phyloP scores from a whole-genome alignment of 768 basidiomycete genomes.

The Lactifluus piperatus region DNA sequence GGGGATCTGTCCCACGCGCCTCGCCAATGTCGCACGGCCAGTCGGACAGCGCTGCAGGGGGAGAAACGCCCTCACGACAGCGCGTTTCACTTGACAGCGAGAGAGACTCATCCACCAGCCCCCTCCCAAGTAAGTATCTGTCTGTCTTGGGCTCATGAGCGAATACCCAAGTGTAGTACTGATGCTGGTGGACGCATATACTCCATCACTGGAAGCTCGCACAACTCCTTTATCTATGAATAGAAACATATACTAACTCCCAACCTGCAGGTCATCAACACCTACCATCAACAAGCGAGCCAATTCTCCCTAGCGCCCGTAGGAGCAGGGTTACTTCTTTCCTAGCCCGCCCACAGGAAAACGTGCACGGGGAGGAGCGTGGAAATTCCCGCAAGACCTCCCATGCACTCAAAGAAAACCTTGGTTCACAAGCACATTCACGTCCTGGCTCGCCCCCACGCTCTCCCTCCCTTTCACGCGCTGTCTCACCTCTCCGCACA shows the following conservation, averaged over 20 bases:
- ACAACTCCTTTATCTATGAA: background rate
- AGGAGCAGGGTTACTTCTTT: conserved; percentile 2
- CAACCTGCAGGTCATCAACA: background rate
- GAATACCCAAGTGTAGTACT: background rate
- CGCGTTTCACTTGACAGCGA: conserved; percentile 52
- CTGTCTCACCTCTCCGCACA: conserved; percentile 46
- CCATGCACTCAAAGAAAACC: conserved; percentile 20
- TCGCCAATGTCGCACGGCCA: conserved; percentile 21
- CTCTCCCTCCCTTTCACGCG: conserved; percentile 33
- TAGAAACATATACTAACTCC: background rate
- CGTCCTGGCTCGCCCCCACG: conserved; percentile 31
- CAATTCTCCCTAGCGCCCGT: conserved; percentile 3
- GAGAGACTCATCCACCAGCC: conserved; percentile 31
- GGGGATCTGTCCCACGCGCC: conserved; percentile 18
- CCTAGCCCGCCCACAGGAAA: conserved; percentile 5
- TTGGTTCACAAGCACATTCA: conserved; percentile 26
- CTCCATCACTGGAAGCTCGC: background rate
- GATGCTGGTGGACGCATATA: background rate
- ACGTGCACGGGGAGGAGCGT: conserved; percentile 1
- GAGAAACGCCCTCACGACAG: conserved; percentile 39
- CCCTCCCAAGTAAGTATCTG: conserved; percentile 33
- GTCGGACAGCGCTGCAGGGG: conserved; percentile 31
- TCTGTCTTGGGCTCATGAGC: conserved; percentile 13
- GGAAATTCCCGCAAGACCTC: conserved; percentile 18
- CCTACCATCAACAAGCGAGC: conserved; percentile 14